phyloP scores from a whole-genome alignment of 2,329 filamentous ascomycete genomes.

The Drechslerella coelobrocha region DNA sequence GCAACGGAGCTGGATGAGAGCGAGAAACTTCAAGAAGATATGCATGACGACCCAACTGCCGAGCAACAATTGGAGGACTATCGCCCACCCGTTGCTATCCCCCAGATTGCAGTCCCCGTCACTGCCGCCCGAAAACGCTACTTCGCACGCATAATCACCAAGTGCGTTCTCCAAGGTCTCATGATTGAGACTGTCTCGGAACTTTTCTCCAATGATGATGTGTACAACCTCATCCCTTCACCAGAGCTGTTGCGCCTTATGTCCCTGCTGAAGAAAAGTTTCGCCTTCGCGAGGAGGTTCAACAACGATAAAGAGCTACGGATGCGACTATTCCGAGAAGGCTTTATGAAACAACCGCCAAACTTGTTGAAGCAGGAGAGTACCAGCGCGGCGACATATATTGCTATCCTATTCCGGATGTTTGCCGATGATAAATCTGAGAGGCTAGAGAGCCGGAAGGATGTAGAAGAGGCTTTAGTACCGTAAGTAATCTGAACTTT shows the following conservation, averaged over 20 bases:
- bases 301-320: slow-evolving; percentile 96
- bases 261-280: slow-evolving; percentile 91
- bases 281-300: slow-evolving; percentile 95
- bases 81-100: slow-evolving; percentile 71
- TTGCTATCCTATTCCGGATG: slow-evolving; percentile 95
- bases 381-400: slow-evolving; percentile 90
- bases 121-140: slow-evolving; percentile 91
- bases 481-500: slow-evolving; percentile 64
- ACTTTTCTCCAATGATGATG: slow-evolving; percentile 94
- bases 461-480: slow-evolving; percentile 89
- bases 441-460: slow-evolving; percentile 75
- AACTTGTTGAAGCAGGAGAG: slow-evolving; percentile 97
- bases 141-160: slow-evolving; percentile 99
- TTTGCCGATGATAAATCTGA: slow-evolving; percentile 88
- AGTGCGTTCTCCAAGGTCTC: slow-evolving; percentile 93
- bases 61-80: slow-evolving; percentile 77
- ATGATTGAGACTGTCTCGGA: slow-evolving; percentile 99
- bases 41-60: slow-evolving; percentile 42
- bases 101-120: slow-evolving; percentile 76
- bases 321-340: slow-evolving; percentile 92
- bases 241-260: slow-evolving; percentile 88
- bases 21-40: slow-evolving; percentile 27
- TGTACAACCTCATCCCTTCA: slow-evolving; percentile 92
- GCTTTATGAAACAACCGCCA: slow-evolving; percentile 99
- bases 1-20: slow-evolving; percentile 53